Evolutionary conservation across 345 rosid species (phyloP), one percentile per base, ranked within the genome.

Genomic region (Lepidium sativum): DNA sequence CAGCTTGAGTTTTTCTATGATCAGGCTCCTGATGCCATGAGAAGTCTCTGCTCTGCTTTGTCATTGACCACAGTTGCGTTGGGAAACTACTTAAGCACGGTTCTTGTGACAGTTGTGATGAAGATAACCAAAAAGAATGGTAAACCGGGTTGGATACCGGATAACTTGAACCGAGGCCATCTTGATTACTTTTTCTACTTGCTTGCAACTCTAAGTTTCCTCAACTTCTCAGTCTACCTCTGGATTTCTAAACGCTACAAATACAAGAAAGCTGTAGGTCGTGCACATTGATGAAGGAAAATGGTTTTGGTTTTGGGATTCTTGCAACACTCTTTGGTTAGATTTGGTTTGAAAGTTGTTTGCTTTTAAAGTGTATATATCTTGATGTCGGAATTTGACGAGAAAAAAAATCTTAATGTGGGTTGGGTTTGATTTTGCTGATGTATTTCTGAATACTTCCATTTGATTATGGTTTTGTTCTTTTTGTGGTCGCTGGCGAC

Each of bases 161-260:
- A 83, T 50, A 80, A 83, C 58, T 63, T 83, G 78, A 83, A 80
- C 71, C 50, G 23, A 34, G 82, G 77, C 0, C 79, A 69, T 63
- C 78, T 78, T 9, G 75, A 80, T 52, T 78, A 83, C 68, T 83
- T 71, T 20, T 83, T 73, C 75, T 80, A 96, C 86, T 81, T 92
- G 17, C 52, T 89, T 25, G 86, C 98, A 0, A 42, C 63, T 54
- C 84, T 89, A 17, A 89, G 97, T 54, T 37, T 87, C 49, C 41
- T 89, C n/a, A 92, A 92, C 77, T 92, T 92, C 77, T 1, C 81
- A 1, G 83, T 81, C 1, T 89, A 86, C 67, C 80, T 92, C 1
- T 83, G 83, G 85, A 87, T 92, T 16, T 74, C 98, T 0, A 87
- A 75, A 41, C 76, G 92, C 58, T 89, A 79, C 63, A 85, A 80